Conservation (phyloP, 2,329 filamentous ascomycete species). For the Colletotrichum cordylinicola region DNA sequence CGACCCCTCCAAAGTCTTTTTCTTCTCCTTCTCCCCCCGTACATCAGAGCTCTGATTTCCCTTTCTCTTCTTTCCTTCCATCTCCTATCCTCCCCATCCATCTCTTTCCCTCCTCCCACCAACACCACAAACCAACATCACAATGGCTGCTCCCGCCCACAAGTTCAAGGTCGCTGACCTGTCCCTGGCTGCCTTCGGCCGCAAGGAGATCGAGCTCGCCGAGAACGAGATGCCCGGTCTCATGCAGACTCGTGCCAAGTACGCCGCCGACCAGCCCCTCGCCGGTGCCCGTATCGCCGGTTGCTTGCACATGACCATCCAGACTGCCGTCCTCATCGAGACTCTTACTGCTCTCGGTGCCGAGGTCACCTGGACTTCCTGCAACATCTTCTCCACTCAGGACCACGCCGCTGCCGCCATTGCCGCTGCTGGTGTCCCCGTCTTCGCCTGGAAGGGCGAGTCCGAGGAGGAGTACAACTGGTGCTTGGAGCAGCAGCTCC, state of each 20-base stretch:
- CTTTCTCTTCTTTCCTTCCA: slow-evolving; percentile 19
- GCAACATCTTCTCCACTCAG: slow-evolving; percentile 99
- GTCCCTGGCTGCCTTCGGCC: slow-evolving; percentile 95
- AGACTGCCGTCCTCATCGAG: slow-evolving; percentile 99
- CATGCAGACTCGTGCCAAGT: slow-evolving; percentile 93
- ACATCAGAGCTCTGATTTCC: background rate
- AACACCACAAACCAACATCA: slow-evolving; percentile 31
- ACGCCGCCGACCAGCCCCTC: slow-evolving; percentile 90
- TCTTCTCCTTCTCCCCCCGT: slow-evolving; percentile 16
- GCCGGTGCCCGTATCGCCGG: slow-evolving; percentile 95
- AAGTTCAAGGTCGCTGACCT: slow-evolving; percentile 99
- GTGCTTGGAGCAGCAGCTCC: slow-evolving; percentile 98
- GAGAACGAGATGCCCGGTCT: slow-evolving; percentile 98
- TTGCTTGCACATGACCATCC: slow-evolving; percentile 99
- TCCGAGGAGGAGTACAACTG: slow-evolving; percentile 99
- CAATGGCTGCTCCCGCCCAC: slow-evolving; percentile 80
- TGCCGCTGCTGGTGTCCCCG: slow-evolving; percentile 89
- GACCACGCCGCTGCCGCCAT: slow-evolving; percentile 98
- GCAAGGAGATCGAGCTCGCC: slow-evolving; percentile 98
- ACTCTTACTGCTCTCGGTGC: slow-evolving; percentile 93
- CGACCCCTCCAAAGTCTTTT: slow-evolving; percentile 15
- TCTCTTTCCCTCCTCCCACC: slow-evolving; percentile 8
- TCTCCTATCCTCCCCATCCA: background rate
- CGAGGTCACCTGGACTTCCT: slow-evolving; percentile 98
- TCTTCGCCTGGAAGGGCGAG: slow-evolving; percentile 84